Percentiles rank a stretch among this genome's conserved stretches.
phyloP scores from a whole-genome alignment of 495 filamentous ascomycete species.

The Tirmania nivea region DNA sequence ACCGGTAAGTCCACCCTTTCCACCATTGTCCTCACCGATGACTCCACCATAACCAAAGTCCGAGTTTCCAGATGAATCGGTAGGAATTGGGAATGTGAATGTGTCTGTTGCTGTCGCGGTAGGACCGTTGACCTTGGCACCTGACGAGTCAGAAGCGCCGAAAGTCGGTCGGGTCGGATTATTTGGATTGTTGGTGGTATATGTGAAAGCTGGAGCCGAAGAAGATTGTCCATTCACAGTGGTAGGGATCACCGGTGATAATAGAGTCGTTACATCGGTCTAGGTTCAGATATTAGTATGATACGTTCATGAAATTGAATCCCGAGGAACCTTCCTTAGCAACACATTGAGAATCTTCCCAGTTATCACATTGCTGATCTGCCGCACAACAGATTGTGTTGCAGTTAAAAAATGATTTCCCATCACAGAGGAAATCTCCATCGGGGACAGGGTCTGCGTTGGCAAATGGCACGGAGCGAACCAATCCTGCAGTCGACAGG shows the following conservation, averaged over 20 bases:
- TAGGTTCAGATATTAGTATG: background rate
- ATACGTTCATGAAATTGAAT: background rate
- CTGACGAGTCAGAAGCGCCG: background rate
- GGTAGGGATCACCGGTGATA: too few species aligned
- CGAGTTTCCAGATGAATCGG: constrained; percentile 2
- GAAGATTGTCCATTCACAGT: background rate
- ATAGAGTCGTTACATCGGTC: too few species aligned
- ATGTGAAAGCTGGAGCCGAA: background rate
- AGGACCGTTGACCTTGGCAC: background rate
- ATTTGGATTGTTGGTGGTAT: background rate
- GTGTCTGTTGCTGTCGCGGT: constrained; percentile 15
- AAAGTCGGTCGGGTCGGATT: background rate
- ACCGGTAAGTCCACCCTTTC: constrained; percentile 9
- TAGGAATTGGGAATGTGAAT: constrained; percentile 14
- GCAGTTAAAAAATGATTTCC: background rate
- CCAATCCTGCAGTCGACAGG: background rate
- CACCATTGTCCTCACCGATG: constrained; percentile 1
- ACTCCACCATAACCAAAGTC: constrained; percentile 12
- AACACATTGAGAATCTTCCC: background rate
- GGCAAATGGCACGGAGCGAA: background rate
- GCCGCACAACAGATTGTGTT: background rate
- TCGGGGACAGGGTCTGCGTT: background rate
- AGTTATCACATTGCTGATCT: background rate
- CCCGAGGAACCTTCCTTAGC: background rate
- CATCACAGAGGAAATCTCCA: background rate